Percentiles rank a stretch among this genome's conserved stretches.
Conservation (phyloP, 2,329 filamentous ascomycete species). For the Nigrospora oryzae region DNA sequence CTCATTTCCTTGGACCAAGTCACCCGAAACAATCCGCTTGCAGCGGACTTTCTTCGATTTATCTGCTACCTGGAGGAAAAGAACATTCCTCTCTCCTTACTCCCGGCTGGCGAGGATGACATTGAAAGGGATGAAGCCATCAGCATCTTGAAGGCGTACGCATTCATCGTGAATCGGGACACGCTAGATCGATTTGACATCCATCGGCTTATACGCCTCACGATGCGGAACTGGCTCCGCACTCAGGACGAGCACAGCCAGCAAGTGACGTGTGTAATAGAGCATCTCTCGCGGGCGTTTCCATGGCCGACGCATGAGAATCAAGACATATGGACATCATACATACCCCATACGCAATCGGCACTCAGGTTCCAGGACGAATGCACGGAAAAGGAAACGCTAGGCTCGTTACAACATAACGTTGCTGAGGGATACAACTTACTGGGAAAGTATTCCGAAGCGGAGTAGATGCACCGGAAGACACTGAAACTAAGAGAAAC, state of each 20-base stretch:
- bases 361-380: background rate
- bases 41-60: background rate
- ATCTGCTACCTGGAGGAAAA: background rate
- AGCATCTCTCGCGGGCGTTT: background rate
- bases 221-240: conserved; percentile 4
- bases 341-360: background rate
- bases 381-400: background rate
- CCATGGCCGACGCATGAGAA: background rate
- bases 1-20: background rate
- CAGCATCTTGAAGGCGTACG: background rate
- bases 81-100: conserved; percentile 2
- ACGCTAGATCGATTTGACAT: background rate
- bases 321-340: background rate
- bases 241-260: no score
- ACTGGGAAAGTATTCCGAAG: background rate
- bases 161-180: background rate
- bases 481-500: background rate
- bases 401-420: background rate
- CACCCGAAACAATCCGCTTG: conserved; percentile 2
- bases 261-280: background rate
- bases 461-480: background rate
- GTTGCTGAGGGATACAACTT: background rate
- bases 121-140: background rate
- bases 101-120: background rate
- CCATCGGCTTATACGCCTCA: conserved; percentile 3